Evolutionary conservation across 257 asterid species (phyloP).

Genomic region (Nicotiana otophora): DNA sequence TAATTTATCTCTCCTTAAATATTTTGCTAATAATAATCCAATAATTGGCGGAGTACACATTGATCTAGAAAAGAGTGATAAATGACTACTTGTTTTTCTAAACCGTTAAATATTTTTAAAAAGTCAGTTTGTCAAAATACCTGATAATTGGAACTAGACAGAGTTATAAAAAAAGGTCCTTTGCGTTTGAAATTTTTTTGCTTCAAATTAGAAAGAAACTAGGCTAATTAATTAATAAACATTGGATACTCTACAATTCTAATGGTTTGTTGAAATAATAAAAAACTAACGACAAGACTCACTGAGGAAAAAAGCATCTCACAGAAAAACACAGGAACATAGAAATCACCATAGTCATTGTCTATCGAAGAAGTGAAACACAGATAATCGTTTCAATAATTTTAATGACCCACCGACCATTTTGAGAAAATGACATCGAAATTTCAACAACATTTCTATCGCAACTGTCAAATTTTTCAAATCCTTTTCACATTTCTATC

Average conservation of each 20-base stretch:
- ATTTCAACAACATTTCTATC: background rate
- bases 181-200: background rate
- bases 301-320: background rate
- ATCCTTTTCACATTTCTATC: background rate
- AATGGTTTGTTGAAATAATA: background rate
- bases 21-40: no score
- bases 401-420: background rate
- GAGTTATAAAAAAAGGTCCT: no score
- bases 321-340: slow-evolving; percentile 7
- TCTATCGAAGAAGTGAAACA: background rate
- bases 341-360: background rate
- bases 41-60: no score
- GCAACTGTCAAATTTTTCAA: background rate
- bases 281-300: background rate
- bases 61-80: no score
- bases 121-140: no score
- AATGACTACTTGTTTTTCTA: no score
- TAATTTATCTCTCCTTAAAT: no score
- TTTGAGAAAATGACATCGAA: slow-evolving; percentile 6
- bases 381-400: background rate
- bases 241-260: slow-evolving; percentile 1
- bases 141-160: no score
- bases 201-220: background rate
- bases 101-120: no score
- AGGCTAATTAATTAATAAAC: background rate